These are phyloP conservation scores for Ceratobasidium sp. DNA, from an alignment of 1,284 basidiomycete genomes.

Conservation along the genomic window DNA sequence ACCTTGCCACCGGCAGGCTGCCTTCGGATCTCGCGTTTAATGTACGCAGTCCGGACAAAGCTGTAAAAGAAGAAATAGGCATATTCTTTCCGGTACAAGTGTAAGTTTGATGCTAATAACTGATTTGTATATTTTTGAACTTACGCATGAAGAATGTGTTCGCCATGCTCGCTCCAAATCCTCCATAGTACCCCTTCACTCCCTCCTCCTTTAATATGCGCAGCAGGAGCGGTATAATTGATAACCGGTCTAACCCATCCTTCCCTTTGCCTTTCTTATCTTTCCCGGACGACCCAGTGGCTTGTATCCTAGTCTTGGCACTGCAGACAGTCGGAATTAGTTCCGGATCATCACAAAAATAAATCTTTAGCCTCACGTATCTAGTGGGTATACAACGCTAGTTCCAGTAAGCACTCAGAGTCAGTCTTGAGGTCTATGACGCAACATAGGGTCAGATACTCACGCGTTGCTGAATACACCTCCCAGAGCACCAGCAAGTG, in stretches of 20 bases:
- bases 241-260: constrained; percentile 65
- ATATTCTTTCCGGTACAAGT: constrained; percentile 76
- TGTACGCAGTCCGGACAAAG: constrained; percentile 86
- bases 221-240: constrained; percentile 75
- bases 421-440: neutral
- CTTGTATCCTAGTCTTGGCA: constrained; percentile 97
- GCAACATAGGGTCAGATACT: constrained; percentile 58
- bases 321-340: constrained; percentile 60
- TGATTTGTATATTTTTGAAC: constrained; percentile 58
- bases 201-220: constrained; percentile 86
- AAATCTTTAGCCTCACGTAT: constrained; percentile 66
- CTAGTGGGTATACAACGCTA: constrained; percentile 95
- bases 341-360: too few relatives aligned
- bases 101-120: neutral
- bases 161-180: constrained; percentile 97
- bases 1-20: constrained; percentile 67
- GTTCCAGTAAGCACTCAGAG: constrained; percentile 1
- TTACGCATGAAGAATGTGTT: constrained; percentile 97
- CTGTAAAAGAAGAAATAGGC: constrained; percentile 99
- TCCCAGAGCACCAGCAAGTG: constrained; percentile 94
- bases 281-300: constrained; percentile 60
- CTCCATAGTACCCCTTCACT: constrained; percentile 86
- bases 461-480: constrained; percentile 94
- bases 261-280: constrained; percentile 65
- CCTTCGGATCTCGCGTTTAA: constrained; percentile 73